Percentiles rank a stretch among this genome's conserved stretches.
Evolutionary conservation across 2,329 filamentous ascomycete species (phyloP).

Genomic region (Volutella citrinella): DNA sequence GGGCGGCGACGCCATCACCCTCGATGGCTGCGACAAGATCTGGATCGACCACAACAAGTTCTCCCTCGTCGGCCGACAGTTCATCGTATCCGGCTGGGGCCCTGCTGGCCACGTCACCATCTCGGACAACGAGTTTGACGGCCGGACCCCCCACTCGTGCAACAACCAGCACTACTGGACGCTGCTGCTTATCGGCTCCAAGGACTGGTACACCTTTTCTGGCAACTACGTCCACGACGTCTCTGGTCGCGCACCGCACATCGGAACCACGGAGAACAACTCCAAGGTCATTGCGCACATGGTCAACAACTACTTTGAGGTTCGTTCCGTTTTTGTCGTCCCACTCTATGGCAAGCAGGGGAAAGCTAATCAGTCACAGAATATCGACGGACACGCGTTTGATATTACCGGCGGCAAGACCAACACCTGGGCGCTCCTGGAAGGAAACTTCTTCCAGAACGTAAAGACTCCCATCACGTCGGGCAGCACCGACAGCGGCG

Average conservation of each 20-base stretch:
- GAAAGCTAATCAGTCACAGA: too few relatives aligned
- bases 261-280: constrained; percentile 19
- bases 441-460: constrained; percentile 57
- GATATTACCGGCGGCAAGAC: constrained; percentile 44
- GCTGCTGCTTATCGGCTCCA: constrained; percentile 28
- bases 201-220: constrained; percentile 23
- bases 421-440: constrained; percentile 45
- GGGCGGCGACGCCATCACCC: constrained; percentile 36
- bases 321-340: too few relatives aligned
- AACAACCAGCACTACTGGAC: constrained; percentile 32
- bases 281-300: constrained; percentile 51
- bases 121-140: constrained; percentile 38
- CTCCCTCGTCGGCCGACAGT: constrained; percentile 39
- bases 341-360: too few relatives aligned
- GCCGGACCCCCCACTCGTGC: constrained; percentile 30
- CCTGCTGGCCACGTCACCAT: constrained; percentile 31
- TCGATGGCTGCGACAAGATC: constrained; percentile 29
- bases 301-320: constrained; percentile 60
- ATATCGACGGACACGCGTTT: constrained; percentile 58
- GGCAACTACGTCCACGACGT: constrained; percentile 27
- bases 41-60: constrained; percentile 37
- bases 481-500: constrained; percentile 12
- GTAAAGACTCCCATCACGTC: constrained; percentile 34
- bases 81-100: constrained; percentile 35
- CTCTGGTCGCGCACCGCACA: constrained; percentile 27